phyloP scores from a whole-genome alignment of 495 filamentous ascomycete genomes.

The Margaritispora aquatica region DNA sequence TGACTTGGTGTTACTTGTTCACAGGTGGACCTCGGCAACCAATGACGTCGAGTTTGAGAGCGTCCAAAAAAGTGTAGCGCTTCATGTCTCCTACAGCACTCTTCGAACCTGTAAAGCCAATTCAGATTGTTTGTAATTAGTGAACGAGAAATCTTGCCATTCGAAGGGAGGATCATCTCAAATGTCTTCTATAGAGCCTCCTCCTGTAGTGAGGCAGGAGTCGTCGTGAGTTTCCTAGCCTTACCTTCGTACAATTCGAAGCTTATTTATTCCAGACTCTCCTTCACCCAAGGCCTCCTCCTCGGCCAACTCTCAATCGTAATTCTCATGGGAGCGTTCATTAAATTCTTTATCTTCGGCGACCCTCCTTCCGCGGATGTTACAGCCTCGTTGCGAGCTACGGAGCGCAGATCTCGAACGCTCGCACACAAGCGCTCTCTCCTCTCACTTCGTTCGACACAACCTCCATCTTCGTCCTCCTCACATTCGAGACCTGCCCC shows the following conservation, averaged over 20 bases:
- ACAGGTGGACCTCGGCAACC: conserved; percentile 2
- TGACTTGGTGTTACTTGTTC: no score
- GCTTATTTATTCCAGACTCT: conserved; percentile 47
- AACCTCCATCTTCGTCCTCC: not conserved
- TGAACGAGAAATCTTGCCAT: conserved; percentile 2
- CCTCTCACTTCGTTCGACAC: conserved; percentile 43
- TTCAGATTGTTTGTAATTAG: no score
- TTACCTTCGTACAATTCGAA: not conserved
- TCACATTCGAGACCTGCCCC: conserved; percentile 8
- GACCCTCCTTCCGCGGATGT: conserved; percentile 80
- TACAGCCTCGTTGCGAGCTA: conserved; percentile 57
- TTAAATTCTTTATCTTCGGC: conserved; percentile 99
- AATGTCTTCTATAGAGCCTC: conserved; percentile 33
- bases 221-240: conserved; percentile 2
- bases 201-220: conserved; percentile 26
- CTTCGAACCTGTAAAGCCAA: no score
- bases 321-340: conserved; percentile 85
- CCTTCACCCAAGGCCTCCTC: conserved; percentile 89
- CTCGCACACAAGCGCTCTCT: conserved; percentile 64
- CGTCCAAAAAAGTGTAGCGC: conserved; percentile 3
- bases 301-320: conserved; percentile 90
- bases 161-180: conserved; percentile 3
- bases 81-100: no score
- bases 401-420: conserved; percentile 58
- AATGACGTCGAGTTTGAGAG: conserved; percentile 11